Conservation (phyloP, 2,329 filamentous ascomycete species). For the Colletotrichum sp. region DNA sequence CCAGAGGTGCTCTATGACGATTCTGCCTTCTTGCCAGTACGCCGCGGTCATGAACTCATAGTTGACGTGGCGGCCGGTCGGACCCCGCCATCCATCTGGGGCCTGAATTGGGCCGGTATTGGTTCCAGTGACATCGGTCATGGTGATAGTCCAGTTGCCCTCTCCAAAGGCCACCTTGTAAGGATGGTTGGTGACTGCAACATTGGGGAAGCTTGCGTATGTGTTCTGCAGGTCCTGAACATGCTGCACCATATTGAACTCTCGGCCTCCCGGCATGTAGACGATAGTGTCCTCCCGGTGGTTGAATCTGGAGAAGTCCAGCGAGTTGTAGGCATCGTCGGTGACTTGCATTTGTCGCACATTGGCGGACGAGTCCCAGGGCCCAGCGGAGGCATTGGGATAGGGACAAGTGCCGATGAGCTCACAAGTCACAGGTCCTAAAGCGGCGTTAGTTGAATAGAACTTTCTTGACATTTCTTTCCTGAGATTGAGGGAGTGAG, state of each 20-base stretch:
- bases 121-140: not conserved
- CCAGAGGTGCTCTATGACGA: not conserved
- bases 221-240: not conserved
- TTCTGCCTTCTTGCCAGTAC: not conserved
- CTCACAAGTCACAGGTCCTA: not conserved
- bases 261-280: not conserved
- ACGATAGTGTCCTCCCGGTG: not conserved
- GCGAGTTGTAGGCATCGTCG: not conserved
- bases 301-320: not conserved
- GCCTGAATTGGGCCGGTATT: not conserved
- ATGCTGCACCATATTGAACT: not conserved
- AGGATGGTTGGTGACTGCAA: not conserved
- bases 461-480: not conserved
- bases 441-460: not conserved
- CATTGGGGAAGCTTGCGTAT: not conserved
- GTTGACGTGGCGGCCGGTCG: not conserved
- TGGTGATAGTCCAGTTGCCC: too few species aligned
- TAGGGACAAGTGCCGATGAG: not conserved
- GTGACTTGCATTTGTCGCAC: not conserved
- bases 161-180: too few species aligned
- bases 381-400: not conserved
- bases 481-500: too few species aligned
- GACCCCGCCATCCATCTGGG: not conserved
- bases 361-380: not conserved
- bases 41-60: not conserved